phyloP scores from a whole-genome alignment of 768 basidiomycete species.

The Calocybe cyanea region DNA sequence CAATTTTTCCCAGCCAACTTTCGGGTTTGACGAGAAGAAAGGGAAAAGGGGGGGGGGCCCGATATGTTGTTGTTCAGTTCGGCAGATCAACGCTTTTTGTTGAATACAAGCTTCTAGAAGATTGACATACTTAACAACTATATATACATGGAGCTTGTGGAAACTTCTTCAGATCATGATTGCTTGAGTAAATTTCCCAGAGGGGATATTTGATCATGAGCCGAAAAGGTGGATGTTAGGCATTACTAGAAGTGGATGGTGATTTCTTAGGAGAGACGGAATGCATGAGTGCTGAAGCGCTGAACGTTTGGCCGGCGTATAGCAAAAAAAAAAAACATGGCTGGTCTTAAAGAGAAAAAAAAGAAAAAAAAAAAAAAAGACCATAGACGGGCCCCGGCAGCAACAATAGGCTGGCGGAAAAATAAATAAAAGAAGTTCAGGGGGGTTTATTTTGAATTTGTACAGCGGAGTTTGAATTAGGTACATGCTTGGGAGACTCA shows the following conservation, averaged over 20 bases:
- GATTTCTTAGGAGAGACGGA: not conserved
- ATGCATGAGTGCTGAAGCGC: no score
- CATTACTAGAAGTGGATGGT: not conserved
- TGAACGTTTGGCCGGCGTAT: no score
- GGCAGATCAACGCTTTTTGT: not conserved
- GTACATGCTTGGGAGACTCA: constrained; percentile 9
- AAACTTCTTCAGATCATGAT: constrained; percentile 7
- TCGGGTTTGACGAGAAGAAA: not conserved
- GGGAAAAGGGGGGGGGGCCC: no score
- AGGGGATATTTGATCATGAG: not conserved
- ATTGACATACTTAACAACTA: no score
- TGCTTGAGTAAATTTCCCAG: constrained; percentile 3
- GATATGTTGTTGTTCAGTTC: no score
- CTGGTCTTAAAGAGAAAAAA: not conserved
- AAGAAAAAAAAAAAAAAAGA: not conserved
- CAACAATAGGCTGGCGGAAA: constrained; percentile 2
- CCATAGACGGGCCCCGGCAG: not conserved
- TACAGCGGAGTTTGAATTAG: constrained; percentile 22
- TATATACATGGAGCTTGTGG: not conserved
- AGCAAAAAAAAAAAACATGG: no score
- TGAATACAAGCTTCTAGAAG: not conserved
- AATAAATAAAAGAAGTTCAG: constrained; percentile 1
- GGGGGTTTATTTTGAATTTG: constrained; percentile 18
- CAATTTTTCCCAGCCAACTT: constrained; percentile 1
- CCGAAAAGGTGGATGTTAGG: not conserved